Percentiles rank a stretch among this genome's conserved stretches.
phyloP scores from a whole-genome alignment of 345 rosid genomes.

The Chamaenerion angustifolium region DNA sequence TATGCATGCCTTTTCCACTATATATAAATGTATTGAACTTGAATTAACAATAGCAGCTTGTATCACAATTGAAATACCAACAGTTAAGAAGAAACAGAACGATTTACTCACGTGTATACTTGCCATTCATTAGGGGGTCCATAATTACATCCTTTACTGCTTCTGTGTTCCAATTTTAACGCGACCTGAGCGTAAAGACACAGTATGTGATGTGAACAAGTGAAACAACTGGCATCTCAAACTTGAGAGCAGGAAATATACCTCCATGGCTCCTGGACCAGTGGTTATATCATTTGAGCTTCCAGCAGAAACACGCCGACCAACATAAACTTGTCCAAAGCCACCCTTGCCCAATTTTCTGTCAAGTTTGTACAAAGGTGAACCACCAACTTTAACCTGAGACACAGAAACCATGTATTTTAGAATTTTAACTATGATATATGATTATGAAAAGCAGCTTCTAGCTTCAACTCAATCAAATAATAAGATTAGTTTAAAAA shows the following conservation, averaged over 20 bases:
- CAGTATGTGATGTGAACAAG: background rate
- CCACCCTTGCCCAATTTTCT: constrained; percentile 66
- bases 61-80: constrained; percentile 7
- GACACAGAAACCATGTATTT: background rate
- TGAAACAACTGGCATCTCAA: background rate
- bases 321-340: constrained; percentile 68
- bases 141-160: constrained; percentile 49
- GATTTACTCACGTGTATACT: constrained; percentile 34
- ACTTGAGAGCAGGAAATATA: constrained; percentile 5
- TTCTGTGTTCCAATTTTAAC: constrained; percentile 48
- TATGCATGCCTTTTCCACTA: no score
- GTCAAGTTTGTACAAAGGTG: constrained; percentile 41
- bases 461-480: no score
- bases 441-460: no score
- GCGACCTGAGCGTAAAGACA: constrained; percentile 34
- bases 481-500: no score
- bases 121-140: constrained; percentile 70
- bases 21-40: no score
- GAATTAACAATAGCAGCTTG: no score
- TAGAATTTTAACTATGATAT: no score
- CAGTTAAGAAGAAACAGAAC: constrained; percentile 2
- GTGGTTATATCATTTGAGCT: constrained; percentile 15
- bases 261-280: constrained; percentile 35
- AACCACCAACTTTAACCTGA: constrained; percentile 49
- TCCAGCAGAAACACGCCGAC: constrained; percentile 34